A percentile compares a stretch with the other conserved stretches of the same genome.
phyloP scores from a whole-genome alignment of 176 grass and related monocot genomes.

The Thalia dealbata region DNA sequence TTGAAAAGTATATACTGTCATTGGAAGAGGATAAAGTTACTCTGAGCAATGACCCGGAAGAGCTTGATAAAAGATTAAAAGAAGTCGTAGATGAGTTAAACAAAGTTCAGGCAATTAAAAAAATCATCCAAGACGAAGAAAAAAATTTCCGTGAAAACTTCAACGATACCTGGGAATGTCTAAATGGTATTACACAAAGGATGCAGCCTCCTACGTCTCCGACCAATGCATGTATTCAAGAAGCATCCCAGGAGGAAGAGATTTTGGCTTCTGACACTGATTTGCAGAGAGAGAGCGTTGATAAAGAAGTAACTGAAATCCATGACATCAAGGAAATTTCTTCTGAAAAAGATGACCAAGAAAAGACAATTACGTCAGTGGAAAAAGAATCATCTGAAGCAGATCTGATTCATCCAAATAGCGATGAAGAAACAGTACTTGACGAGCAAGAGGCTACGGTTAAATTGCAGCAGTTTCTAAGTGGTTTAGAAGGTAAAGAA shows the following conservation, averaged over 20 bases:
- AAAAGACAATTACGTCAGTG: neutral
- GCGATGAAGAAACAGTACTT: constrained; percentile 4
- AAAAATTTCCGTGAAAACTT: constrained; percentile 46
- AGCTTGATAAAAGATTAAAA: constrained; percentile 39
- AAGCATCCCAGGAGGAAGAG: constrained; percentile 16
- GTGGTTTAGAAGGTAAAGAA: constrained; percentile 48
- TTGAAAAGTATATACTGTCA: constrained; percentile 40
- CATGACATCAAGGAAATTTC: neutral
- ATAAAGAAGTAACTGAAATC: constrained; percentile 9
- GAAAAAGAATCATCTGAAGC: neutral
- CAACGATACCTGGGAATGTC: constrained; percentile 39
- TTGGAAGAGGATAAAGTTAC: constrained; percentile 45
- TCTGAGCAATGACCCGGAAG: constrained; percentile 15
- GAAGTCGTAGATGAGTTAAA: constrained; percentile 50
- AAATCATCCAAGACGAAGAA: constrained; percentile 48
- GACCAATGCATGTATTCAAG: constrained; percentile 5
- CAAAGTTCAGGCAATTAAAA: constrained; percentile 48
- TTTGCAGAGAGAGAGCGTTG: constrained; percentile 11
- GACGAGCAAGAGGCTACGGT: constrained; percentile 24
- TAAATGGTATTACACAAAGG: constrained; percentile 45
- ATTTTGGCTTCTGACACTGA: neutral
- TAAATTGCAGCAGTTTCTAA: constrained; percentile 39
- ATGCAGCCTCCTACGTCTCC: constrained; percentile 30
- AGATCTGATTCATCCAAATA: constrained; percentile 11
- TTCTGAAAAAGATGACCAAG: neutral